These are phyloP conservation scores for Amanita exitialis DNA, from an alignment of 768 basidiomycete genomes.

Conservation along the genomic window DNA sequence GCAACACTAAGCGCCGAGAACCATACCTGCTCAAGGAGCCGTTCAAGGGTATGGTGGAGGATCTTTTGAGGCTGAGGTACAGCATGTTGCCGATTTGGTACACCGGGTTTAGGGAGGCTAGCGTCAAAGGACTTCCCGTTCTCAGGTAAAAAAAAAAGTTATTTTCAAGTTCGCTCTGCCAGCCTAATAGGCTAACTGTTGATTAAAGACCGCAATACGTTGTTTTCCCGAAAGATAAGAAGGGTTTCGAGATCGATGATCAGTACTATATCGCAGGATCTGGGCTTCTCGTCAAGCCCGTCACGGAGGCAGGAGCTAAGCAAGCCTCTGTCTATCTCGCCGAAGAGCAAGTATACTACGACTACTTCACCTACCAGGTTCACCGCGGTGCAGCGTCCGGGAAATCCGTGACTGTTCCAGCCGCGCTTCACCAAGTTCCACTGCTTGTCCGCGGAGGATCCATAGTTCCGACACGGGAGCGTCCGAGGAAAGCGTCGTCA, in stretches of 20 bases:
- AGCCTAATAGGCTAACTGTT: background rate
- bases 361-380: conserved; percentile 70
- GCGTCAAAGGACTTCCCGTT: conserved; percentile 71
- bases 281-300: conserved; percentile 86
- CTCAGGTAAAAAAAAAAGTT: conserved; percentile 61
- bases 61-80: conserved; percentile 76
- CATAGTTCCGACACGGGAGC: conserved; percentile 79
- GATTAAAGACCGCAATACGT: conserved; percentile 88
- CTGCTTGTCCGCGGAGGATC: conserved; percentile 86
- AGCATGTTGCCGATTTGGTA: conserved; percentile 91
- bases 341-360: conserved; percentile 90
- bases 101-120: conserved; percentile 87
- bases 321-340: conserved; percentile 74
- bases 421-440: conserved; percentile 73
- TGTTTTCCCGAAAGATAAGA: conserved; percentile 80
- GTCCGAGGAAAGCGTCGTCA: conserved; percentile 75
- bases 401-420: conserved; percentile 60
- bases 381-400: conserved; percentile 61
- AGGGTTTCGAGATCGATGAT: conserved; percentile 85
- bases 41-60: conserved; percentile 72
- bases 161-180: background rate
- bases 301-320: conserved; percentile 62
- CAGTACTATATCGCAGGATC: conserved; percentile 89
- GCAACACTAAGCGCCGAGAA: conserved; percentile 95
- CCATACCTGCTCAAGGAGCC: conserved; percentile 90